A percentile compares a stretch with the other conserved stretches of the same genome.
Conservation (phyloP, 1,284 basidiomycete species). For the Trametes hirsuta region DNA sequence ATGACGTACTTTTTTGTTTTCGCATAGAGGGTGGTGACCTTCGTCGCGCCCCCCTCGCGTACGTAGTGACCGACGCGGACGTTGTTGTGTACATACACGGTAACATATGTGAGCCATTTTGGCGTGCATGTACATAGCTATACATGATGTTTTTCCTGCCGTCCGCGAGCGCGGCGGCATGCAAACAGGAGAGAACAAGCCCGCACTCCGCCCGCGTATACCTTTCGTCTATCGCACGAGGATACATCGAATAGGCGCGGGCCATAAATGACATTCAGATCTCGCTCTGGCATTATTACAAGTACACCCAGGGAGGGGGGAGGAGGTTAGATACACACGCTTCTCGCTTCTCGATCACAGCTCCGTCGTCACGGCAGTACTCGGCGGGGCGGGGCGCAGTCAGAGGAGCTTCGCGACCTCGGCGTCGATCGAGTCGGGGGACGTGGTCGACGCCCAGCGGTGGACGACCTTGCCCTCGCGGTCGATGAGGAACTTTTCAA, state of each 20-base stretch:
- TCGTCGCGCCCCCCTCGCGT: neutral
- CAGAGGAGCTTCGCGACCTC: slow-evolving; percentile 65
- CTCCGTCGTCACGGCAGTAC: neutral
- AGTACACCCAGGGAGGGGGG: neutral
- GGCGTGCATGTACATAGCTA: too few relatives aligned
- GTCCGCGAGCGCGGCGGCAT: too few relatives aligned
- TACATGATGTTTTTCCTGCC: neutral
- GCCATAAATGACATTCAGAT: neutral
- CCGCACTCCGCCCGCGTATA: too few relatives aligned
- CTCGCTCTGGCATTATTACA: too few relatives aligned
- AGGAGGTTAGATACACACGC: neutral
- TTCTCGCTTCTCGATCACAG: neutral
- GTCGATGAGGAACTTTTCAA: slow-evolving; percentile 76
- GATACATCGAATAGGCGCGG: neutral
- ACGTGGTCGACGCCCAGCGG: slow-evolving; percentile 82
- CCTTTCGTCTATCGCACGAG: too few relatives aligned
- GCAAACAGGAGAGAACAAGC: too few relatives aligned
- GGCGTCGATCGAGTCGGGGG: slow-evolving; percentile 66
- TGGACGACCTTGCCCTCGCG: slow-evolving; percentile 75
- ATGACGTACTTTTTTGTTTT: neutral
- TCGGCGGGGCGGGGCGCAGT: slow-evolving; percentile 9
- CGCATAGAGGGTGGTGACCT: too few relatives aligned
- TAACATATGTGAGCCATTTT: too few relatives aligned
- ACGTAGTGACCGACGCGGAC: neutral
- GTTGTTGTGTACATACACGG: neutral